Base-by-base conservation (phyloP, 768 basidiomycete species). In the Leccinum disarticulatum region DNA sequence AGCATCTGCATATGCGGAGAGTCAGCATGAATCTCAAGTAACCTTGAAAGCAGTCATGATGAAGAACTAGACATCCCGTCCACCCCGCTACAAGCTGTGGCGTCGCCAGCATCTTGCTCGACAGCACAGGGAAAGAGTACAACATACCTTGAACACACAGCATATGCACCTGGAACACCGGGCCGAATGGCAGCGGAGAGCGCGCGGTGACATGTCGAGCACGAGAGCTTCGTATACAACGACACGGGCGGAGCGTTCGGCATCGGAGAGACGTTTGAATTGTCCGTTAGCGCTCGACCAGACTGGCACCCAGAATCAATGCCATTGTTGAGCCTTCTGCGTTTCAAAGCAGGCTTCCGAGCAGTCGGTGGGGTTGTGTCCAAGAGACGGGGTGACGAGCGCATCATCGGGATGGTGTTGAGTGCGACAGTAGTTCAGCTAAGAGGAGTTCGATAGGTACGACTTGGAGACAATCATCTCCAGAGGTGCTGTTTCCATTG, bases 161-260 rank as follows among this genome's bases (percentile, higher is more conserved):
- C 17, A 15, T 47, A 52, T 25, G 36, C 55, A 19, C 54, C 38
- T 38, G 61, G 60, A 14, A 61, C 52, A 48, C 67, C 63, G 30
- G 63, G 54, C 35, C 68, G 61, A 36, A 65, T 59, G 2, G 61
- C 58, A 17, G 58, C 54, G 3, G 71, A 67, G 35, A 72, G 63
- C 13, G 63, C 54, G 14, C 71, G 73, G 65, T 72, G 65, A 61
- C 71, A 72, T 57, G 71, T 65, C 31, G 71, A 74, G 51, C 71
- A 72, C 46, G 68, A 67, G 28, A 64, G 61, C 11, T 65, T 73
- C 19, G 58, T 3, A 56, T 13, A 61, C 25, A 41, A 13, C 6
- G 57, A 57, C 51, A 52, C 50, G 28, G 56, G 14, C 4, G 53
- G 38, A 41, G 15, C 31, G 7, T 35, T 62, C 47, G 15, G 43